Percentiles rank a stretch among this genome's conserved stretches.
phyloP scores from a whole-genome alignment of 306 rosid genomes.

The Vicia sativa region DNA sequence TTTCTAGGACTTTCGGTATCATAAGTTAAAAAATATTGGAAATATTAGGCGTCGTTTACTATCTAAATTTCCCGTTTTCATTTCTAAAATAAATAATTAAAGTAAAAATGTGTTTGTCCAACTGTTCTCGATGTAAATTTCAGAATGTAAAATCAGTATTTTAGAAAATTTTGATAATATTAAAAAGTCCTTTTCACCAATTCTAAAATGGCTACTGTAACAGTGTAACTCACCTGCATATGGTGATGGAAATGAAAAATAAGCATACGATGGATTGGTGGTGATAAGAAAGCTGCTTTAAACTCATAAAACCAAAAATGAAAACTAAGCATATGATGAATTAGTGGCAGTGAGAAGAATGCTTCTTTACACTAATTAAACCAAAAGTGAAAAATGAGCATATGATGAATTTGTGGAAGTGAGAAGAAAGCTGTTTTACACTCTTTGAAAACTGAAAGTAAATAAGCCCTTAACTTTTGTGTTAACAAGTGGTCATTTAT shows the following conservation, averaged over 20 bases:
- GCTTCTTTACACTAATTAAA: neutral
- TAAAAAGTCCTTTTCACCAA: neutral
- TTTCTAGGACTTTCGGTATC: slow-evolving; percentile 22
- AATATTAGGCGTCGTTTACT: neutral
- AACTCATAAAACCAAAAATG: neutral
- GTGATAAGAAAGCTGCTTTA: neutral
- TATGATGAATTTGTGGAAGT: neutral
- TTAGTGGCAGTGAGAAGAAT: neutral
- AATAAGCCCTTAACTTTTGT: neutral
- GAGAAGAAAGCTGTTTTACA: neutral
- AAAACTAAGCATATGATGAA: neutral
- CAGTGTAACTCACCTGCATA: neutral
- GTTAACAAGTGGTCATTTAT: slow-evolving; percentile 7
- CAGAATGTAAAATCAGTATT: neutral
- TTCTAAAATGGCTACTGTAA: neutral
- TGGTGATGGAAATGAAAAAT: slow-evolving; percentile 1
- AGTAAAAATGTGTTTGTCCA: neutral
- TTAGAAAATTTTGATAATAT: neutral
- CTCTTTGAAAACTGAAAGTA: neutral
- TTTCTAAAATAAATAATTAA: neutral
- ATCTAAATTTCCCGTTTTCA: neutral
- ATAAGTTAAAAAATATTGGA: slow-evolving; percentile 16
- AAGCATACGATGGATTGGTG: neutral
- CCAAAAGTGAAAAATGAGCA: neutral
- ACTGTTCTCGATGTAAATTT: neutral